These are phyloP conservation scores for Trichophyton mentagrophytes DNA, from an alignment of 2,329 filamentous ascomycete genomes.

Conservation along the genomic window DNA sequence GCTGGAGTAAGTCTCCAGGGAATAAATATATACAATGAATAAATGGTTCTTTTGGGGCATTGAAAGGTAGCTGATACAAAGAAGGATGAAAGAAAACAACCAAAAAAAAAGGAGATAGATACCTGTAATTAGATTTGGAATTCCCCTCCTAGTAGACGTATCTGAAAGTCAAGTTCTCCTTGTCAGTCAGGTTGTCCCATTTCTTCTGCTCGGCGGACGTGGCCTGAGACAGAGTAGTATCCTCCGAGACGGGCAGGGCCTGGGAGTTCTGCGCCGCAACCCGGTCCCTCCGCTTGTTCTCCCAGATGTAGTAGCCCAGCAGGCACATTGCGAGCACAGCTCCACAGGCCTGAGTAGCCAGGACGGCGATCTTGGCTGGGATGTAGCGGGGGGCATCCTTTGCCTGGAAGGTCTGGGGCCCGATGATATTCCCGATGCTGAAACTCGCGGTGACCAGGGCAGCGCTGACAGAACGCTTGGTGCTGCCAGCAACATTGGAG, in stretches of 20 bases:
- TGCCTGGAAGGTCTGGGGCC: constrained; percentile 34
- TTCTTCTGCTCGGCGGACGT: constrained; percentile 16
- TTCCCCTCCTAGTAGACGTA: constrained; percentile 38
- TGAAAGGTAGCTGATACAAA: neutral
- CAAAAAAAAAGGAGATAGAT: neutral
- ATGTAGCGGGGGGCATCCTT: constrained; percentile 25
- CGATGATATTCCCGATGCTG: constrained; percentile 33
- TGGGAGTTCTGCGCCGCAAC: constrained; percentile 14
- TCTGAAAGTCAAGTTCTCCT: constrained; percentile 39
- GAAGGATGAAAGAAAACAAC: neutral
- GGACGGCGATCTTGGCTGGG: constrained; percentile 8
- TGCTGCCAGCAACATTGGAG: constrained; percentile 37
- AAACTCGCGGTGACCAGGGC: constrained; percentile 35
- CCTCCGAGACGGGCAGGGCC: neutral
- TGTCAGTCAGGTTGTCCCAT: constrained; percentile 24
- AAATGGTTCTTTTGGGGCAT: neutral
- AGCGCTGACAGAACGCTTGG: constrained; percentile 37
- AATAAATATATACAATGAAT: neutral
- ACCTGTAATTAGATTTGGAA: neutral
- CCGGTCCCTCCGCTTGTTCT: constrained; percentile 21
- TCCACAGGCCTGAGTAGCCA: constrained; percentile 5
- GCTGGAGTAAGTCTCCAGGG: neutral
- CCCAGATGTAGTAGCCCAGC: constrained; percentile 19
- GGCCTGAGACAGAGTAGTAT: neutral
- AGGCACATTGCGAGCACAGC: constrained; percentile 16